Percentiles rank a stretch among this genome's conserved stretches.
Evolutionary conservation across 352 stramenopile genomes (phyloP).

Genomic region (Globisporangium carolinianum): DNA sequence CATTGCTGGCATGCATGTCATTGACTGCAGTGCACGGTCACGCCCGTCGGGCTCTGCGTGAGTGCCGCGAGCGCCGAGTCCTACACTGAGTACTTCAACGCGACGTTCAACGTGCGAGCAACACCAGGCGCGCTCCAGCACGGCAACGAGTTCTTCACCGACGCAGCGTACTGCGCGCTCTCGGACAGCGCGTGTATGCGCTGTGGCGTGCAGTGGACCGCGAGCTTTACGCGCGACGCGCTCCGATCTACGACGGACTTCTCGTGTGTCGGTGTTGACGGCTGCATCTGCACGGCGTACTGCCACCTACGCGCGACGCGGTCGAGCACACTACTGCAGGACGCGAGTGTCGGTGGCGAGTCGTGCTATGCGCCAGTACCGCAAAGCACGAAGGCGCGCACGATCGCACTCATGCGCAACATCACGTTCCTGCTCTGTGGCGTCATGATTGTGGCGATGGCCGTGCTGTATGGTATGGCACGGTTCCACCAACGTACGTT

Average conservation of each 20-base stretch:
- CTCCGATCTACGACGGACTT: conserved; percentile 7
- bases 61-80: neutral
- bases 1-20: neutral
- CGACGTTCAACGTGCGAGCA: conserved; percentile 19
- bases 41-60: conserved; percentile 26
- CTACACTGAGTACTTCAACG: conserved; percentile 11
- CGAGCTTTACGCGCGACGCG: conserved; percentile 8
- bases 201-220: conserved; percentile 17
- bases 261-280: conserved; percentile 23
- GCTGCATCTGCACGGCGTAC: conserved; percentile 33
- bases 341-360: neutral
- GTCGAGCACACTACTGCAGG: neutral
- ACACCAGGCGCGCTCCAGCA: conserved; percentile 31
- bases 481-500: conserved; percentile 1
- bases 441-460: neutral
- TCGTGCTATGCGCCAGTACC: neutral
- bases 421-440: neutral
- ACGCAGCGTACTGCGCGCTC: conserved; percentile 27
- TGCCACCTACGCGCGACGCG: conserved; percentile 19
- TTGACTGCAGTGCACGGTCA: conserved; percentile 18
- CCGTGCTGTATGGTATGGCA: neutral
- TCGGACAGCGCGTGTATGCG: conserved; percentile 22
- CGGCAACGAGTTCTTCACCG: conserved; percentile 24
- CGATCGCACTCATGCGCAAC: neutral
- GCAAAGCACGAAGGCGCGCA: neutral